These are phyloP conservation scores for Neopestalotiopsis clavispora DNA, from an alignment of 2,329 filamentous ascomycete species.

Conservation along the genomic window DNA sequence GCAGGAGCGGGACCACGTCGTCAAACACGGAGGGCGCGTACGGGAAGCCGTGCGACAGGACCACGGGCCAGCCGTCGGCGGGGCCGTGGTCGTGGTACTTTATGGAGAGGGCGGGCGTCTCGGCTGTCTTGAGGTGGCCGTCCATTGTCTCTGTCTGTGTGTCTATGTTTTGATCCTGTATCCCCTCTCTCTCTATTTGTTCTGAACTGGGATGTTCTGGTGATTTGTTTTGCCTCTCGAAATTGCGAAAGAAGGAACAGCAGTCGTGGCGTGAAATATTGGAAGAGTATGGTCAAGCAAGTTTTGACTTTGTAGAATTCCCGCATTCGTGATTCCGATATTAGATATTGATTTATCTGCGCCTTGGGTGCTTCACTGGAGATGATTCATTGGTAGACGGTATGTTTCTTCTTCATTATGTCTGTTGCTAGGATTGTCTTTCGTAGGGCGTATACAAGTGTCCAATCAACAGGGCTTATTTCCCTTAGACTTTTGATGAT, in stretches of 20 bases:
- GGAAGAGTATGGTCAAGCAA: no score
- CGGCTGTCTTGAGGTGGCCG: not conserved
- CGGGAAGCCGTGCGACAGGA: constrained; percentile 33
- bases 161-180: no score
- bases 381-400: no score
- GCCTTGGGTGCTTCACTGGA: no score
- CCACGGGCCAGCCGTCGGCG: constrained; percentile 22
- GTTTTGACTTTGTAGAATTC: no score
- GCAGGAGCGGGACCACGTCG: constrained; percentile 27
- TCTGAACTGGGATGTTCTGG: no score
- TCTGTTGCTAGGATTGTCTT: not conserved
- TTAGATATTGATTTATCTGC: no score
- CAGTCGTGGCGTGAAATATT: not conserved
- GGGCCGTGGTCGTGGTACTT: constrained; percentile 27
- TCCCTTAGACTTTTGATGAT: not conserved
- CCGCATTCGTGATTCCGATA: no score
- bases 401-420: not conserved
- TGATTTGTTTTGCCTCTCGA: no score
- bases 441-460: not conserved
- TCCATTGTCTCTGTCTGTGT: not conserved
- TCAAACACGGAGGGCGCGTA: constrained; percentile 31
- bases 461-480: not conserved
- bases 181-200: no score
- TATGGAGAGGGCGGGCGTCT: constrained; percentile 19
- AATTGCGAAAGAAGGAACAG: not conserved